These are phyloP conservation scores for Aspergillus sp. DNA, from an alignment of 2,329 filamentous ascomycete species.

Conservation along the genomic window DNA sequence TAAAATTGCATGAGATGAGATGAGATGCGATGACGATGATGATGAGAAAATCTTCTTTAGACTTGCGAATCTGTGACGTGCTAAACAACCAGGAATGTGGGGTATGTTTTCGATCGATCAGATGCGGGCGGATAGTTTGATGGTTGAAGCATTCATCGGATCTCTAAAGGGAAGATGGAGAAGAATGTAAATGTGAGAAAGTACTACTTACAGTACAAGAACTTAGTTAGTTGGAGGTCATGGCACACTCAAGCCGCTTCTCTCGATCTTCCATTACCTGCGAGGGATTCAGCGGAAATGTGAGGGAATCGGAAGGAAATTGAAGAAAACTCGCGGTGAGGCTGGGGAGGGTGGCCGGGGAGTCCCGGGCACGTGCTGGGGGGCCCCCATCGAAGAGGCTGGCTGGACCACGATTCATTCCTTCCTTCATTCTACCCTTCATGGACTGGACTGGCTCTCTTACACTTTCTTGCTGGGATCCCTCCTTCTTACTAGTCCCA, in stretches of 20 bases:
- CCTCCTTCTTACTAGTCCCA: too few species aligned
- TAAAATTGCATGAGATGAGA: neutral
- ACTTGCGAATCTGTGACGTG: conserved; percentile 4
- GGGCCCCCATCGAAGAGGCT: conserved; percentile 8
- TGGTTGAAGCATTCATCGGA: neutral
- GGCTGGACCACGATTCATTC: conserved; percentile 1
- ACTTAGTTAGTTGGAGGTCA: too few species aligned
- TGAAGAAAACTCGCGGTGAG: conserved; percentile 15
- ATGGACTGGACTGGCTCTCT: too few species aligned
- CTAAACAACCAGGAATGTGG: conserved; percentile 12
- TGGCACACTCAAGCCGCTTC: too few species aligned
- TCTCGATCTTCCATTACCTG: neutral
- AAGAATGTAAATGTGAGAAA: neutral
- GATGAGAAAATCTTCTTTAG: too few species aligned
- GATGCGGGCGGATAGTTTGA: neutral
- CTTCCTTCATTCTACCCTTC: too few species aligned
- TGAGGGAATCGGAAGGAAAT: neutral
- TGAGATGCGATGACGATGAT: neutral
- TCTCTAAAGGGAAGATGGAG: neutral
- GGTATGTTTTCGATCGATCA: neutral
- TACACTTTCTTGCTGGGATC: too few species aligned
- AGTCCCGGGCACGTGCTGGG: conserved; percentile 15
- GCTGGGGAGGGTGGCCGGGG: conserved; percentile 14
- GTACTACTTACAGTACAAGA: too few species aligned
- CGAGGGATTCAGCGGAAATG: neutral